Evolutionary conservation across 108 stramenopile genomes (phyloP).

Genomic region (Cyclotella baltica): DNA sequence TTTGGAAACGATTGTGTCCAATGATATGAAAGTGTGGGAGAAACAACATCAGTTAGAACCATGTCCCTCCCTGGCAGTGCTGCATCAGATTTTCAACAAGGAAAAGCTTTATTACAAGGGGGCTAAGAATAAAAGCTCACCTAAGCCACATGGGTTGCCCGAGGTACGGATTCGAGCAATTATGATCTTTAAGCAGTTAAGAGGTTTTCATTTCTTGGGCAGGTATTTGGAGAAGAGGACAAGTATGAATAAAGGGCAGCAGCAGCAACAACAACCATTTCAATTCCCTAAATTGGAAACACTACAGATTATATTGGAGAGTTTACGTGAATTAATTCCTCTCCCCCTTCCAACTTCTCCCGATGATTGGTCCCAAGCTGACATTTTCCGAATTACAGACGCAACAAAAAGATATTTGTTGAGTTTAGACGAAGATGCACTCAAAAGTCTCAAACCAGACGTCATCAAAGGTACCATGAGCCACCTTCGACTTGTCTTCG

Average conservation of each 20-base stretch:
- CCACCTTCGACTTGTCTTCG: constrained; percentile 57
- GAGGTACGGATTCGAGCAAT: constrained; percentile 76
- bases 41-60: not conserved
- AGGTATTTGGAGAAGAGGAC: constrained; percentile 60
- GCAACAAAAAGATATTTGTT: constrained; percentile 70
- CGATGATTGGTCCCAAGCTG: constrained; percentile 30
- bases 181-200: constrained; percentile 56
- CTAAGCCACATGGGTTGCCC: too few species aligned
- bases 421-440: constrained; percentile 55
- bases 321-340: constrained; percentile 20
- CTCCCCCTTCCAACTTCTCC: constrained; percentile 23
- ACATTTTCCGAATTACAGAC: constrained; percentile 43
- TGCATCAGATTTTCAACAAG: constrained; percentile 72
- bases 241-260: not conserved
- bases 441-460: constrained; percentile 71
- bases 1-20: constrained; percentile 44
- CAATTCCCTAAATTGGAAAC: constrained; percentile 55
- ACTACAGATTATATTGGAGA: constrained; percentile 28
- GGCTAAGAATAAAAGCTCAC: constrained; percentile 58
- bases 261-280: not conserved
- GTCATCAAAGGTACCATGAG: constrained; percentile 41
- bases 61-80: constrained; percentile 51
- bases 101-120: constrained; percentile 85
- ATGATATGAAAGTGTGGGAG: not conserved
- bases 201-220: constrained; percentile 62